These are phyloP conservation scores for Aspergillus jensenii DNA, from an alignment of 2,329 filamentous ascomycete species.

Conservation along the genomic window DNA sequence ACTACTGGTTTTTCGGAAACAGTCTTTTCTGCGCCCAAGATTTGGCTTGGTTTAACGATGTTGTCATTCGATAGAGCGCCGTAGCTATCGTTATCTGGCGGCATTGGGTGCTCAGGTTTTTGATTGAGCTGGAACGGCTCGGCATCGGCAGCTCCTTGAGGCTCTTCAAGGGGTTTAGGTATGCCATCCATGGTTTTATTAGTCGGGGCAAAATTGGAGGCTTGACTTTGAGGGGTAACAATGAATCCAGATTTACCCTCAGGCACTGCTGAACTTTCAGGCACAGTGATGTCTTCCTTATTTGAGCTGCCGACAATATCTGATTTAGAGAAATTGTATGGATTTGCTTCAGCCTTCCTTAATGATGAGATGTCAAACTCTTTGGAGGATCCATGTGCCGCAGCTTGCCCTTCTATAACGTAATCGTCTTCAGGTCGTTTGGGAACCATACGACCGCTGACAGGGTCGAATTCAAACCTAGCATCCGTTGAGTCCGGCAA, in stretches of 20 bases:
- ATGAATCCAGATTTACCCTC: background rate
- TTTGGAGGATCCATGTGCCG: background rate
- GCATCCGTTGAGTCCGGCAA: background rate
- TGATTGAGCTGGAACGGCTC: background rate
- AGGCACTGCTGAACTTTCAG: background rate
- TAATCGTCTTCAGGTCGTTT: background rate
- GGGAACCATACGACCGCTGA: conserved; percentile 42
- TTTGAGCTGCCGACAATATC: background rate
- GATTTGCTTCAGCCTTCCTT: background rate
- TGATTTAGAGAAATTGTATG: background rate
- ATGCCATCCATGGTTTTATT: background rate
- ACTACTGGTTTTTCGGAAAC: background rate
- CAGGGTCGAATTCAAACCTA: conserved; percentile 41
- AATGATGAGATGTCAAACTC: background rate
- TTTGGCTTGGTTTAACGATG: background rate
- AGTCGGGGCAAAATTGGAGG: background rate
- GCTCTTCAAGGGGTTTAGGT: background rate
- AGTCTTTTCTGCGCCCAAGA: background rate
- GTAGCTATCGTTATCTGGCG: background rate
- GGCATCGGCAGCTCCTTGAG: background rate
- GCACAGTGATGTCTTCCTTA: background rate
- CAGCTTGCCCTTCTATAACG: background rate
- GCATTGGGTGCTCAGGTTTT: background rate
- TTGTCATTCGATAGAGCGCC: background rate
- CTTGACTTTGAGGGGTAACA: background rate